Conservation (phyloP, 441 rosid species). For the Populus hybrid region DNA sequence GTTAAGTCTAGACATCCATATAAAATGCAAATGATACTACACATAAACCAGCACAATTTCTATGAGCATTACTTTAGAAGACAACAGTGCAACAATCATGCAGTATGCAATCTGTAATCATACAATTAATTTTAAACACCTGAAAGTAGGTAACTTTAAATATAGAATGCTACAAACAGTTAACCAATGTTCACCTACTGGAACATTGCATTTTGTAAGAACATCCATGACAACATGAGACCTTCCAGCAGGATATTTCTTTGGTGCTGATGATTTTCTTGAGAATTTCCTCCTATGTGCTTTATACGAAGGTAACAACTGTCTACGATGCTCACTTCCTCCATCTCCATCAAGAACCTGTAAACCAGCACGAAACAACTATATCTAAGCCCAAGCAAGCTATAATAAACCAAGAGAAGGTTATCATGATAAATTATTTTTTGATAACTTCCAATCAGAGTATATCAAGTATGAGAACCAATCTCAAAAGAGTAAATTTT, state of each 20-base stretch:
- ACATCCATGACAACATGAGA: slow-evolving; percentile 50
- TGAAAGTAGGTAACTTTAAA: not conserved
- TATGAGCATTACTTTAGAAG: not conserved
- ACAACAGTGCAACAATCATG: not conserved
- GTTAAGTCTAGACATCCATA: not conserved
- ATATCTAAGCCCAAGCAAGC: not conserved
- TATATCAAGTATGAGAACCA: not conserved
- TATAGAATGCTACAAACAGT: not conserved
- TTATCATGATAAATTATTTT: not conserved
- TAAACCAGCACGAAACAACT: slow-evolving; percentile 12
- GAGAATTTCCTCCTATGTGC: slow-evolving; percentile 58
- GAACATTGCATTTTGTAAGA: slow-evolving; percentile 76
- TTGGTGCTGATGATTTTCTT: slow-evolving; percentile 25
- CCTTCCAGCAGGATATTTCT: slow-evolving; percentile 33
- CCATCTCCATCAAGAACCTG: slow-evolving; percentile 89
- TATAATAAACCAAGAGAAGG: not conserved
- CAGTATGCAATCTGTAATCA: not conserved
- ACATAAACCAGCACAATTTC: not conserved
- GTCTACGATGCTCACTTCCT: slow-evolving; percentile 61
- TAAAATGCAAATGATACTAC: not conserved
- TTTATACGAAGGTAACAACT: slow-evolving; percentile 78
- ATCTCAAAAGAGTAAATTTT: not conserved
- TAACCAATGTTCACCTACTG: slow-evolving; percentile 47
- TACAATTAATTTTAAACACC: not conserved
- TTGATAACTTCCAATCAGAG: not conserved